Evolutionary conservation across 257 asterid species (phyloP), one percentile per base, ranked within the genome.

Genomic region (Solanum chmielewskii): DNA sequence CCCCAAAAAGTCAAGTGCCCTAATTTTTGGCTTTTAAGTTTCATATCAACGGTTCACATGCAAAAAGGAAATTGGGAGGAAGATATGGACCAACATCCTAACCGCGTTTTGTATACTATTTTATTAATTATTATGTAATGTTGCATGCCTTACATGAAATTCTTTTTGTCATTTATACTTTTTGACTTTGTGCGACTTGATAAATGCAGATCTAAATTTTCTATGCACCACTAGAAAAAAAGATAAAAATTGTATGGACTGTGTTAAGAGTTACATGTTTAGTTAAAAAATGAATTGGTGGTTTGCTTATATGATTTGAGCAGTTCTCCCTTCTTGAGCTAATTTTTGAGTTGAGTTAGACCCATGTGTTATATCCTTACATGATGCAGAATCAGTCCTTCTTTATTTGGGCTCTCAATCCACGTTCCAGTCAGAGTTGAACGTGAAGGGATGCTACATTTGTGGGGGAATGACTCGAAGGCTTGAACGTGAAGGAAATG

Each of bases 171-270:
- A 78, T 16, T n/a, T 25, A 25, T 59, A 20, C 90, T 78, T 88
- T 89, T 89, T 91, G 92, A 90, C 91, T 89, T 90, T 1, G 75
- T 75, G 70, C 69, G 74, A 25, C 4, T 21, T 60, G 69, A 60
- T 60, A 60, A 9, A 21, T 9, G 14, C 29, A n/a, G 2, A 60
- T 60, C 7, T 23, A 60, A 3, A 60, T 21, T 60, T 23, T 60
- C 7, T 60, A 11, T 9, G 27, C 68, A 60, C 13, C 27, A 9
- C 68, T 60, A 9, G 21, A 7, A 59, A 3, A 59, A 59, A 3
- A 8, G 10, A 59, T 20, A 56, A 12, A 45, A 7, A 21, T 12
- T 23, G 7, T 60, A 60, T 60, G 1, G 2, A 60, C 2, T 10
- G 69, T 9, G 69, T 56, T 52, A 52, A 52, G 62, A 56, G 2